Conservation (phyloP, 495 filamentous ascomycete species). For the Penicillium steckii region DNA sequence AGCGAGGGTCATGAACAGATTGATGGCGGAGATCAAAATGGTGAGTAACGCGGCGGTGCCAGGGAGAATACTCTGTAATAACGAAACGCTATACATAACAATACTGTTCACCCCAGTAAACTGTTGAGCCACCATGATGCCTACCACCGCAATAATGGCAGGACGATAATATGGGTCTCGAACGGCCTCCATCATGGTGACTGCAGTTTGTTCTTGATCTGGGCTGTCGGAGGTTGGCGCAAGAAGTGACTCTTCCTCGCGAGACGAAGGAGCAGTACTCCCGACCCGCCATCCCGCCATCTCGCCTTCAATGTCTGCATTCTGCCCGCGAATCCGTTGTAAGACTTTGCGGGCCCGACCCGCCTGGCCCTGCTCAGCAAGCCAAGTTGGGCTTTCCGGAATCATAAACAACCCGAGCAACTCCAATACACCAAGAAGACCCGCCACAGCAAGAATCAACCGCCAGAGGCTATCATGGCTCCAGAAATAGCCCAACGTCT, state of each 20-base stretch:
- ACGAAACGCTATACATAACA: constrained; percentile 94
- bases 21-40: constrained; percentile 80
- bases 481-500: constrained; percentile 82
- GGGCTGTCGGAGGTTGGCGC: constrained; percentile 32
- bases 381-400: constrained; percentile 84
- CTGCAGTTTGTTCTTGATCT: constrained; percentile 34
- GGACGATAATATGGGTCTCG: constrained; percentile 65
- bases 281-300: constrained; percentile 58
- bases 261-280: constrained; percentile 43
- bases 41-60: constrained; percentile 76
- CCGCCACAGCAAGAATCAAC: constrained; percentile 74
- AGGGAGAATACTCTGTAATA: constrained; percentile 74
- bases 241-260: constrained; percentile 49
- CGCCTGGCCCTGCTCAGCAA: constrained; percentile 65
- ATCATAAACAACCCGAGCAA: constrained; percentile 64
- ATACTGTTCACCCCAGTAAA: constrained; percentile 93
- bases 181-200: constrained; percentile 68
- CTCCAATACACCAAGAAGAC: constrained; percentile 64
- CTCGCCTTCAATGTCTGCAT: constrained; percentile 72
- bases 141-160: constrained; percentile 80
- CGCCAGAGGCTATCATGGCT: constrained; percentile 78
- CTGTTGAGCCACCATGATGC: constrained; percentile 91
- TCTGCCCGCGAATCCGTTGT: constrained; percentile 69
- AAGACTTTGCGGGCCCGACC: constrained; percentile 62
- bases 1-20: constrained; percentile 75